Percentiles rank a stretch among this genome's conserved stretches.
Evolutionary conservation across 768 basidiomycete species (phyloP).

Genomic region (Heimioporus sp.): DNA sequence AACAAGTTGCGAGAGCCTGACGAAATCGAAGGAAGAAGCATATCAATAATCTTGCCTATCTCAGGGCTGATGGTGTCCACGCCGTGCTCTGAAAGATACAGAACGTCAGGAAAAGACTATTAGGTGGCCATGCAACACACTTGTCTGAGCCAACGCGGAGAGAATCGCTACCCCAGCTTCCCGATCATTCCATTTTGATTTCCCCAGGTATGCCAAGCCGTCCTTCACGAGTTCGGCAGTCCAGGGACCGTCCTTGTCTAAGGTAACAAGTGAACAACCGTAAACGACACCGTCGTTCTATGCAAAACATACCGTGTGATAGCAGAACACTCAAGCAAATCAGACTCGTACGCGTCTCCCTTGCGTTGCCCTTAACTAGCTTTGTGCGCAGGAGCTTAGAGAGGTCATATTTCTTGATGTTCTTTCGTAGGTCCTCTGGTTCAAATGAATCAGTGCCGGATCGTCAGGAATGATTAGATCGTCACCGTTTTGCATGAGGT

Average conservation of each 20-base stretch:
- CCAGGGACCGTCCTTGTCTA: constrained; percentile 1
- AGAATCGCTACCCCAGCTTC: constrained; percentile 21
- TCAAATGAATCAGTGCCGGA: background rate
- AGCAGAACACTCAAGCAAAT: constrained; percentile 4
- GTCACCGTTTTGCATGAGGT: constrained; percentile 4
- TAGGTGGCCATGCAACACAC: background rate
- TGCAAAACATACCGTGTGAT: background rate
- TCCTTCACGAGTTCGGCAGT: background rate
- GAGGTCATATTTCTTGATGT: background rate
- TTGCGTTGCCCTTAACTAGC: background rate
- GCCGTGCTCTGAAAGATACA: no score
- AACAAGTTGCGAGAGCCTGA: no score
- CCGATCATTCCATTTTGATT: constrained; percentile 10
- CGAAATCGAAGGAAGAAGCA: no score
- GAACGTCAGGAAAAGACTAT: no score
- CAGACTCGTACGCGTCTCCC: constrained; percentile 4
- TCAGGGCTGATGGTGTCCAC: no score
- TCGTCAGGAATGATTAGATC: background rate
- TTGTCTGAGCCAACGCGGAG: constrained; percentile 17
- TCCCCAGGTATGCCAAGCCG: background rate
- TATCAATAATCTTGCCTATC: no score
- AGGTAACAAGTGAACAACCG: background rate
- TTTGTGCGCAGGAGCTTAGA: background rate
- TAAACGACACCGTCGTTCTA: no score
- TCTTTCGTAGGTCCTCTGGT: constrained; percentile 1